Conservation (phyloP, 495 filamentous ascomycete species). For the Trichoderma erinaceum region DNA sequence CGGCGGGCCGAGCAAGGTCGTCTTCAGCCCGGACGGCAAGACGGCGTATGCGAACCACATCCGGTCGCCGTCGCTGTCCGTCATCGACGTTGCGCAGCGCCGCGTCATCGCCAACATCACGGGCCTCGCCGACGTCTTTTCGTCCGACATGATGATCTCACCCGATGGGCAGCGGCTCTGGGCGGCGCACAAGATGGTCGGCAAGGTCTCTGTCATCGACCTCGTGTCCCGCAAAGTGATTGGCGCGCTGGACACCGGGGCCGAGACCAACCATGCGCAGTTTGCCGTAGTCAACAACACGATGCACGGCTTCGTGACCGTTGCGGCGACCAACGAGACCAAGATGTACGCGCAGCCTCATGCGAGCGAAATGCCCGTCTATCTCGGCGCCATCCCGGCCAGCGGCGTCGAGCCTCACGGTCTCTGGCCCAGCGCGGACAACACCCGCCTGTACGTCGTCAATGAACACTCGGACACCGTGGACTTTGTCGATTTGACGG, state of each 20-base stretch:
- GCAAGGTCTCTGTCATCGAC: conserved; percentile 21
- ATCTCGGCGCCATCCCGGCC: conserved; percentile 17
- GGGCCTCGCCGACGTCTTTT: conserved; percentile 22
- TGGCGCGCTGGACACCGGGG: conserved; percentile 21
- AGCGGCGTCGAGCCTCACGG: conserved; percentile 24
- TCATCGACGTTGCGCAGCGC: conserved; percentile 22
- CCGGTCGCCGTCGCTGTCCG: conserved; percentile 12
- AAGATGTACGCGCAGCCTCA: conserved; percentile 19
- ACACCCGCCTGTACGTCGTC: conserved; percentile 23
- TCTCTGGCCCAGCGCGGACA: conserved; percentile 24
- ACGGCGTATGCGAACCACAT: conserved; percentile 25
- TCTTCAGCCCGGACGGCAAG: conserved; percentile 24
- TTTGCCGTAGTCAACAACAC: conserved; percentile 22
- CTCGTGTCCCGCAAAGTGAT: conserved; percentile 13
- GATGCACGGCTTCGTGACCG: conserved; percentile 22
- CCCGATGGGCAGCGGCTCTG: conserved; percentile 22
- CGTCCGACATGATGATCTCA: conserved; percentile 26
- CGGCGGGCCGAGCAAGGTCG: conserved; percentile 24
- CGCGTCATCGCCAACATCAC: conserved; percentile 20
- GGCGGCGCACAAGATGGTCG: conserved; percentile 25
- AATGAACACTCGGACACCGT: conserved; percentile 26
- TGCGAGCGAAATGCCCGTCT: conserved; percentile 15
- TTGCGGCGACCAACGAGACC: conserved; percentile 20
- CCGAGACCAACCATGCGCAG: conserved; percentile 24
- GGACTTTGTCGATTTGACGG: conserved; percentile 21